Base-by-base conservation (phyloP, 495 filamentous ascomycete species). In the Podospora comata region DNA sequence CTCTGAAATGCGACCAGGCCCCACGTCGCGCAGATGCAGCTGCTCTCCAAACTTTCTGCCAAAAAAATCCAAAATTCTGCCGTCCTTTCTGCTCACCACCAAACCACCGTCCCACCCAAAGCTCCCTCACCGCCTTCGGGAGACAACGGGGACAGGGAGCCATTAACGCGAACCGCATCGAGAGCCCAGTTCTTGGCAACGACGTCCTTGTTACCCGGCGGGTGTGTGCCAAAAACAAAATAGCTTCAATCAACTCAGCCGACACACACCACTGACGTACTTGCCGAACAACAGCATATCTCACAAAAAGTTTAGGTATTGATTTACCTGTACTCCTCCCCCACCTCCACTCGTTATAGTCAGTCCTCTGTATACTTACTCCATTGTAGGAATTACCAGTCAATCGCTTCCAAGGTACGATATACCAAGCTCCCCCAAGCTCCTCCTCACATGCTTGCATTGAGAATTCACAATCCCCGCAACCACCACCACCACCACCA, bases 41-140 rank as follows among this genome's bases (percentile, higher is more conserved):
- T 7, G 11, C 1, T 27, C 53, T 34, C 60, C 9, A 20, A 32
- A 57, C 70, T 72, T 63, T 72, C 66, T 48, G 39, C 39, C 39
- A 48, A 80, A 77, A 76, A 72, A 71, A 70, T 71, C 67, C 63
- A 60, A 15, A 72, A 80, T 81, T 82, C 79, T 82, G 79, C 79
- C 79, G 68, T 26, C 39, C 32, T 64, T 65, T 61, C 58, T 64
- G 30, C 65, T 15, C 58, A 27, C 63, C 23, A 60, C 54, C 28
- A 55, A 69, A 58, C 30, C 3, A 15, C 27, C 32, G 1, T 58
- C 5, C 55, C n/a, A 23, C 20, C 20, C 20, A 1, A 56, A 20
- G 7, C 3, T 32, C 20, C 20, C 73, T 76, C 68, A 81, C 79
- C 79, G 79, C 79, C 74, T 73, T 81, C 77, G 75, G 78, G 69